A percentile compares a stretch with the other conserved stretches of the same genome.
These are phyloP conservation scores for Pseudocohnilembus persalinus DNA, from an alignment of 169 alveolate species.

Conservation along the genomic window DNA sequence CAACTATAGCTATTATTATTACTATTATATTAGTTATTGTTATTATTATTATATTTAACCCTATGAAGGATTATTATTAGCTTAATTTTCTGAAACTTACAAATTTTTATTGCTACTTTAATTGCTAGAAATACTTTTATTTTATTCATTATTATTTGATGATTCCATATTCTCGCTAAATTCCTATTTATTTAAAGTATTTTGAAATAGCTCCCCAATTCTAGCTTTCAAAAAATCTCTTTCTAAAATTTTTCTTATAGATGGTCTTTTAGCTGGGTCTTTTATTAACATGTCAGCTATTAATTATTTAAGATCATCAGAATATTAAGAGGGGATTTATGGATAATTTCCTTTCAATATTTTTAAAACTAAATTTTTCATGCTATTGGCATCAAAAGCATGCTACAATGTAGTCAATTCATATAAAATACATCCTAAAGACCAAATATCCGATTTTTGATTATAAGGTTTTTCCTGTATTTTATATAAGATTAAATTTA, in stretches of 20 bases:
- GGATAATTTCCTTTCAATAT: slow-evolving; percentile 83
- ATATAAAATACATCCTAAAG: slow-evolving; percentile 76
- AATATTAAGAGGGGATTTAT: slow-evolving; percentile 72
- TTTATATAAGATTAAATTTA: no score
- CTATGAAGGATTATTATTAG: neutral
- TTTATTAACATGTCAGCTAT: slow-evolving; percentile 81
- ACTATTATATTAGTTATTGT: no score
- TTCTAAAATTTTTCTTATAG: slow-evolving; percentile 72
- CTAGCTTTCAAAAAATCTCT: slow-evolving; percentile 58
- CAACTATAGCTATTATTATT: no score
- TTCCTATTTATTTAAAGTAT: slow-evolving; percentile 30
- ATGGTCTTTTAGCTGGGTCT: slow-evolving; percentile 78
- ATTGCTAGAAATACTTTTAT: neutral
- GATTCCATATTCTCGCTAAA: slow-evolving; percentile 19
- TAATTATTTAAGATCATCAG: slow-evolving; percentile 60
- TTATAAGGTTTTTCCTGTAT: slow-evolving; percentile 62
- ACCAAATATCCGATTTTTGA: slow-evolving; percentile 74
- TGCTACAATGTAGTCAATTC: slow-evolving; percentile 74
- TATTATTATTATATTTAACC: no score
- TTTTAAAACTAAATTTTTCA: slow-evolving; percentile 78
- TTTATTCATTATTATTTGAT: neutral
- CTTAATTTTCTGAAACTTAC: neutral
- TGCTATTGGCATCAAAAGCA: slow-evolving; percentile 76
- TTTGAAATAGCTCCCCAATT: slow-evolving; percentile 29
- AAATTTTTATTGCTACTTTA: neutral